Conservation (phyloP, 1,284 basidiomycete genomes). For the Prillingera fragicola region DNA sequence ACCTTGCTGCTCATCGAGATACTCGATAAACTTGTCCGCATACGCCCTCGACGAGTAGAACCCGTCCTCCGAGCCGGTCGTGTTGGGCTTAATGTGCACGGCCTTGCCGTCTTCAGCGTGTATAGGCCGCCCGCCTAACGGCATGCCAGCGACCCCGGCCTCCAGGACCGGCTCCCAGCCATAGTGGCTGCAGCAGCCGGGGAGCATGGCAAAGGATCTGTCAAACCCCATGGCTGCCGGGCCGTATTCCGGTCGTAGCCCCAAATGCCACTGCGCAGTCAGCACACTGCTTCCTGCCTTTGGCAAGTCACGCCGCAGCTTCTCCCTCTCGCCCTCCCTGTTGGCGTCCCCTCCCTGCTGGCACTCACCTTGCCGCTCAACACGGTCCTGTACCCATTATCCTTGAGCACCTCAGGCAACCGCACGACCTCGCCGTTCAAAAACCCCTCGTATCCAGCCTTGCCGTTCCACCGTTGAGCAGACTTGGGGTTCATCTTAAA, state of each 20-base stretch:
- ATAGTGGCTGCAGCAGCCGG: constrained; percentile 35
- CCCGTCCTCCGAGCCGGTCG: constrained; percentile 6
- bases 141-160: constrained; percentile 5
- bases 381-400: constrained; percentile 17
- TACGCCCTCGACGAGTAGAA: constrained; percentile 32
- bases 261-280: constrained; percentile 35
- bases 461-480: constrained; percentile 5
- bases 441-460: constrained; percentile 6
- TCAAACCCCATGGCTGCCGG: constrained; percentile 33
- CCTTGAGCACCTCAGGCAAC: constrained; percentile 27
- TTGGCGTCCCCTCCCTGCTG: no score
- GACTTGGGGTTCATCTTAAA: constrained; percentile 2
- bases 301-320: no score
- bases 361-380: constrained; percentile 14
- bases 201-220: constrained; percentile 26
- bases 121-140: constrained; percentile 8
- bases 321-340: no score
- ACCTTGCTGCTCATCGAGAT: constrained; percentile 20
- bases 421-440: constrained; percentile 20
- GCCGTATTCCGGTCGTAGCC: constrained; percentile 23
- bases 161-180: constrained; percentile 16
- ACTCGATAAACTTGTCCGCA: constrained; percentile 25
- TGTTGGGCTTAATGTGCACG: not conserved
- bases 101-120: not conserved
- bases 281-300: no score